A percentile compares a stretch with the other conserved stretches of the same genome.
phyloP scores from a whole-genome alignment of 2,329 filamentous ascomycete species.

The Macroventuria anomochaeta region DNA sequence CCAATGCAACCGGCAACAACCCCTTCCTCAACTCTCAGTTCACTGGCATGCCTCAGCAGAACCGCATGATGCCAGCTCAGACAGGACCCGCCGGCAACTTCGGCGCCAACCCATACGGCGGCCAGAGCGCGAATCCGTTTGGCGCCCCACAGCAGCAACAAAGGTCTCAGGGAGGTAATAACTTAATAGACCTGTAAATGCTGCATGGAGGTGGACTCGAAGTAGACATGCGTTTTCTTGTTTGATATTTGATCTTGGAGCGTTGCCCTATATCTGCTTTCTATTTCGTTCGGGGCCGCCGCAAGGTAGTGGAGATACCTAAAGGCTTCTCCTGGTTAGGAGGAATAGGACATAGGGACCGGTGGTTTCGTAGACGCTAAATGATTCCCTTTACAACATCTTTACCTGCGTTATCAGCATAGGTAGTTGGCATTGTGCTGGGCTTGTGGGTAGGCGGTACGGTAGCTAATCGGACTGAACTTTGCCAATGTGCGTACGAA shows the following conservation, averaged over 20 bases:
- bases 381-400: constrained; percentile 25
- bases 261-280: constrained; percentile 20
- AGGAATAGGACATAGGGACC: constrained; percentile 6
- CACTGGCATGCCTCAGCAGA: constrained; percentile 68
- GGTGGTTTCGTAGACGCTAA: constrained; percentile 22
- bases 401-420: constrained; percentile 17
- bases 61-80: constrained; percentile 56
- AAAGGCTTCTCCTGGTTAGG: constrained; percentile 21
- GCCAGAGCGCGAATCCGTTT: constrained; percentile 62
- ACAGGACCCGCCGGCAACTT: constrained; percentile 59
- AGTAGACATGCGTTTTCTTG: constrained; percentile 20
- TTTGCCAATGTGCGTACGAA: neutral
- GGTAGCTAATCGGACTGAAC: neutral
- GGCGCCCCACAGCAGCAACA: constrained; percentile 55
- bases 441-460: constrained; percentile 8
- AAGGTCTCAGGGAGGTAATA: constrained; percentile 59
- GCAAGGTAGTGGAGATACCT: constrained; percentile 17
- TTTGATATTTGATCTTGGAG: constrained; percentile 31
- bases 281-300: constrained; percentile 19
- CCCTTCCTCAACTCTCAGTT: constrained; percentile 87
- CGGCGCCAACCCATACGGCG: constrained; percentile 53
- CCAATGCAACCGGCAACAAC: constrained; percentile 76
- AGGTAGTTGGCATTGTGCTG: constrained; percentile 2
- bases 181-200: constrained; percentile 66
- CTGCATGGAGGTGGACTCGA: neutral